Base-by-base conservation (phyloP, 2,329 filamentous ascomycete genomes). In the Daldinia sp. region DNA sequence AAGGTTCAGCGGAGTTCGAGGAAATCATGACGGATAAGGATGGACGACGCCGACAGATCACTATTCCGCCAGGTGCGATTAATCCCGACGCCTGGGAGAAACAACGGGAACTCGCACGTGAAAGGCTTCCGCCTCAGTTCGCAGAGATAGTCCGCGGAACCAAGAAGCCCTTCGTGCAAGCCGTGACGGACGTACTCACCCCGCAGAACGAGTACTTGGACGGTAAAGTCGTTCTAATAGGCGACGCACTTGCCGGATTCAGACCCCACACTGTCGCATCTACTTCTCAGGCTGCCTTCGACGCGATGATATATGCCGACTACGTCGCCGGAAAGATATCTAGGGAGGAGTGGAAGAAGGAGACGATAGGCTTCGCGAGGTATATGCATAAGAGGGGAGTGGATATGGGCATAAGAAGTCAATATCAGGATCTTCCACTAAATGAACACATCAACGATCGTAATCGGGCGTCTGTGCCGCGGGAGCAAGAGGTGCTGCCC, bases 171-270 rank as follows among this genome's bases (percentile, higher is more conserved):
- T 82, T 82, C 69, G 75, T 81, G 1, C 77, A 79, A 49, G 76
- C 73, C 3, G 76, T 80, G 6, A 78, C 76, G 3, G 79, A 80
- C 53, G 76, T 77, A 1, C 52, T 78, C 2, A 74, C 73, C n/a
- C 73, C 75, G 0, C 63, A 68, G 11, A 70, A 78, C 35, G 71
- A 75, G 55, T 80, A 76, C 50, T 63, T 76, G 17, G 71, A 72
- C 30, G 78, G 77, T 0, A 78, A 75, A 55, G 71, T 81, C 0
- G 63, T 82, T 13, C 64, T 82, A 1, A 71, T 80, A 1, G 79
- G 79, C n/a, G 80, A 82, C 64, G 78, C 80, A 1, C 63, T 82
- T 1, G 78, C 79, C 0, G 76, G 77, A 0, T 81, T 82, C 52
- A 66, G 80, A 3, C 79, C 80, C 3, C 80, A 82, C 64, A 78